Conservation (phyloP, 2,329 filamentous ascomycete genomes). For the Ustulina deusta region DNA sequence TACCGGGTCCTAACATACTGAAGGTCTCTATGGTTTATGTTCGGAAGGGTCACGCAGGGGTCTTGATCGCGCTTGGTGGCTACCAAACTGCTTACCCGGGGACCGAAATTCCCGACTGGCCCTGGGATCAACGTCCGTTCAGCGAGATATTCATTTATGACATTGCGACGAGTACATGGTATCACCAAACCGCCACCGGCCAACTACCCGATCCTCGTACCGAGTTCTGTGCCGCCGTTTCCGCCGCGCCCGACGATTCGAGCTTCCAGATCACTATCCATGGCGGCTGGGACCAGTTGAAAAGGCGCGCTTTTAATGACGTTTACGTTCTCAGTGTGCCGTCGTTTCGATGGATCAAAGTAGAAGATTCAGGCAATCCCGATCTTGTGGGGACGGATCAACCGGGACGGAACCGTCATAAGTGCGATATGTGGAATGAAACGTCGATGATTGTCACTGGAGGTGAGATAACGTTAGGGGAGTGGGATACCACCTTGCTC, state of each 20-base stretch:
- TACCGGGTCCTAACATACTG: constrained; percentile 37
- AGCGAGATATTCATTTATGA: constrained; percentile 39
- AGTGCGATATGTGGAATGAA: constrained; percentile 40
- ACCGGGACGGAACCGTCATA: constrained; percentile 31
- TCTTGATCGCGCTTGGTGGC: constrained; percentile 41
- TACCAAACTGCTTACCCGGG: constrained; percentile 36
- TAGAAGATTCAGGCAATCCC: constrained; percentile 36
- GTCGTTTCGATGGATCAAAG: constrained; percentile 39
- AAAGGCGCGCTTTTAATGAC: constrained; percentile 32
- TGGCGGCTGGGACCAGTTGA: constrained; percentile 32
- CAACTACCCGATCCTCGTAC: constrained; percentile 34
- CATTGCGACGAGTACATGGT: constrained; percentile 40
- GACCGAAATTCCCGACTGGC: constrained; percentile 2
- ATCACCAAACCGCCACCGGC: constrained; percentile 36
- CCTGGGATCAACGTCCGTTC: constrained; percentile 36
- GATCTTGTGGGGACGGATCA: constrained; percentile 29
- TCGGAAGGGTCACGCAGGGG: constrained; percentile 34
- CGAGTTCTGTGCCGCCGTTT: constrained; percentile 42
- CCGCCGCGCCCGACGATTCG: constrained; percentile 40
- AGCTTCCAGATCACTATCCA: constrained; percentile 43
- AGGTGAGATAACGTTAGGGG: constrained; percentile 24
- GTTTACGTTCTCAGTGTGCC: constrained; percentile 42
- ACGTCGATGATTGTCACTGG: constrained; percentile 39
- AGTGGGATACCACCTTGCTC: neutral
- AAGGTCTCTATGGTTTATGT: constrained; percentile 42